phyloP scores from a whole-genome alignment of 2,329 filamentous ascomycete species.

The Alternaria rosae region DNA sequence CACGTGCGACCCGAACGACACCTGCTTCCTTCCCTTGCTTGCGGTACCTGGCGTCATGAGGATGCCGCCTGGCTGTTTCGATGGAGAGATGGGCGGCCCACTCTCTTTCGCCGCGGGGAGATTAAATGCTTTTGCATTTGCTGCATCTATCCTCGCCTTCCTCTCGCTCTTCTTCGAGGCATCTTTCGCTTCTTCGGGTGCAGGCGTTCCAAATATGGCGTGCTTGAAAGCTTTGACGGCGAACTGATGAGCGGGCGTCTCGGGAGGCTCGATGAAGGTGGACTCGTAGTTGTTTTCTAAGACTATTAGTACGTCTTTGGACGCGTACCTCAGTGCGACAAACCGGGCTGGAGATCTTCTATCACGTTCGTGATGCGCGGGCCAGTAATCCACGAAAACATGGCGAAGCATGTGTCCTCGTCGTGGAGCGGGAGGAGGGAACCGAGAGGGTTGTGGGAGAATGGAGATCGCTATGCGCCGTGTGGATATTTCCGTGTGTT shows the following conservation, averaged over 20 bases:
- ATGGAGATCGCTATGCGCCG: conserved; percentile 8
- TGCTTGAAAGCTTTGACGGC: conserved; percentile 72
- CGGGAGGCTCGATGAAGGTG: conserved; percentile 63
- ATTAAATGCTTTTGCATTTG: conserved; percentile 28
- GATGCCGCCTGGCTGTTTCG: conserved; percentile 66
- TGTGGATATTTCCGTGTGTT: conserved; percentile 17
- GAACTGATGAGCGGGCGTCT: conserved; percentile 72
- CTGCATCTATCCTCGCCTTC: conserved; percentile 37
- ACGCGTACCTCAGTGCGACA: conserved; percentile 7
- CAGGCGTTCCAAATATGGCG: conserved; percentile 69
- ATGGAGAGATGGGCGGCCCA: conserved; percentile 54
- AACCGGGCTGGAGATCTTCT: conserved; percentile 47
- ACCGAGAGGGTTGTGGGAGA: not conserved
- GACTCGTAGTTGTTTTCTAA: conserved; percentile 47
- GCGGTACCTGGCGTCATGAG: conserved; percentile 69
- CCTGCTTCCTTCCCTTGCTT: conserved; percentile 64
- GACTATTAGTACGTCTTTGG: conserved; percentile 18
- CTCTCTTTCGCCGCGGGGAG: conserved; percentile 32
- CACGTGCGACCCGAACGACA: conserved; percentile 66
- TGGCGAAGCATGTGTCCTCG: conserved; percentile 15
- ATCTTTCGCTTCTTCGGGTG: conserved; percentile 54
- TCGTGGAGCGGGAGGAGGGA: not conserved
- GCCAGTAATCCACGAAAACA: conserved; percentile 52
- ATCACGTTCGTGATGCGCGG: conserved; percentile 49
- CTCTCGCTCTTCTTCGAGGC: conserved; percentile 32